Conservation (phyloP, 139 green algal genomes). For the Monoraphidium neglectum region DNA sequence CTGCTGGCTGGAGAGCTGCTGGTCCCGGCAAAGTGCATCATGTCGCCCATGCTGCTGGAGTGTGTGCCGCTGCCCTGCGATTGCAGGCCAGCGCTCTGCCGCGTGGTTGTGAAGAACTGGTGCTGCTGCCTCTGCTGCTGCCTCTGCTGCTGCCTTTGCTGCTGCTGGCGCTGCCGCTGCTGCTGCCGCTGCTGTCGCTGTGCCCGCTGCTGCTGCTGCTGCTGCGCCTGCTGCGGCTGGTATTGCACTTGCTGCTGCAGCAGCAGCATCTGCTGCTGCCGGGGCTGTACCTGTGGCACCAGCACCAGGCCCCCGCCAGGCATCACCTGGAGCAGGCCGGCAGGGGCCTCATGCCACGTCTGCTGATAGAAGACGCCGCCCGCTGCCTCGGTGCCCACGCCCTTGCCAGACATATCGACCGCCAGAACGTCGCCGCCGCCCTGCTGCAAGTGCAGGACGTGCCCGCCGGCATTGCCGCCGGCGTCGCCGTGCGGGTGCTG, state of each 20-base stretch:
- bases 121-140: not conserved
- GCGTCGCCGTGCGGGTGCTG: no score
- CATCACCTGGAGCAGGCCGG: no score
- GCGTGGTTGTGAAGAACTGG: no score
- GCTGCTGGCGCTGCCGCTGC: conserved; percentile 3
- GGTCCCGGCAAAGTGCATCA: not conserved
- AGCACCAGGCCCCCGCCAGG: not conserved
- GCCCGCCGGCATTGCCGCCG: no score
- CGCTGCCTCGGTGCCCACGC: no score
- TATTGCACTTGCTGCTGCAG: not conserved
- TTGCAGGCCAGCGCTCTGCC: not conserved
- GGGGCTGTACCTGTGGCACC: not conserved
- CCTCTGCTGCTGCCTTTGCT: not conserved
- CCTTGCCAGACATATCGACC: no score
- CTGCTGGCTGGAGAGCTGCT: not conserved
- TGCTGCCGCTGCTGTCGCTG: not conserved
- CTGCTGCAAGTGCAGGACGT: no score
- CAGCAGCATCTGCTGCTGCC: not conserved
- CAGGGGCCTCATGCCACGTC: no score
- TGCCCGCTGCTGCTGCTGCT: not conserved
- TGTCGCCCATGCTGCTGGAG: not conserved
- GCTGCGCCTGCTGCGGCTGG: not conserved
- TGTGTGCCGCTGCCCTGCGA: not conserved
- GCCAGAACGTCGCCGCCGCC: no score
- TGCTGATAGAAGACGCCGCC: no score